Evolutionary conservation across 2,329 filamentous ascomycete genomes (phyloP).

Genomic region (Scopulariopsis brevicaulis): DNA sequence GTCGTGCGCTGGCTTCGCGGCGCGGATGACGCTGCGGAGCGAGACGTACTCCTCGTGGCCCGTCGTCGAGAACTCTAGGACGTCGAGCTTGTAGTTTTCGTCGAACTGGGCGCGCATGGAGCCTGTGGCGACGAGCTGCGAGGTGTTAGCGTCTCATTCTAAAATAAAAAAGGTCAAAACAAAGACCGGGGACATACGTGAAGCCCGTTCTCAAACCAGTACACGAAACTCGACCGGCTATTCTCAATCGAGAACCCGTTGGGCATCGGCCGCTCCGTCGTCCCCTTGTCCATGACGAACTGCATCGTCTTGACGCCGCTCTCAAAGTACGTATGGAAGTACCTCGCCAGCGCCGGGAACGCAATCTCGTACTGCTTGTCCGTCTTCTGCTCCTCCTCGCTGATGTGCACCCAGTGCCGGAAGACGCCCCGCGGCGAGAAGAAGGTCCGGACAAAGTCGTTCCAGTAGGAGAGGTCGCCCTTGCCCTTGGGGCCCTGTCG

Average conservation of each 20-base stretch:
- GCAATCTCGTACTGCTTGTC: constrained; percentile 83
- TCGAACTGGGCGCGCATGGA: constrained; percentile 72
- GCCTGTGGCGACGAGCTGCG: constrained; percentile 65
- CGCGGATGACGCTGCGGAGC: constrained; percentile 50
- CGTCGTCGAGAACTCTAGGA: constrained; percentile 69
- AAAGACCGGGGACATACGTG: constrained; percentile 46
- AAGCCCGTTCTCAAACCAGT: constrained; percentile 77
- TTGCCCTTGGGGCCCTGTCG: constrained; percentile 43
- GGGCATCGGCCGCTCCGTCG: constrained; percentile 41
- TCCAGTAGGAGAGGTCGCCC: constrained; percentile 68
- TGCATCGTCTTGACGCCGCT: constrained; percentile 81
- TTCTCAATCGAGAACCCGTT: constrained; percentile 67
- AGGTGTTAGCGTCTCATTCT: not conserved
- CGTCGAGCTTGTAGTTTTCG: constrained; percentile 65
- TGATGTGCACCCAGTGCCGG: constrained; percentile 55
- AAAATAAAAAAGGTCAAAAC: not conserved
- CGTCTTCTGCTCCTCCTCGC: constrained; percentile 41
- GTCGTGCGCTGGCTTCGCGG: constrained; percentile 48
- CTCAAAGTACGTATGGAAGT: constrained; percentile 81
- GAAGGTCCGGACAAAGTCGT: constrained; percentile 66
- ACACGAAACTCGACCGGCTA: constrained; percentile 67
- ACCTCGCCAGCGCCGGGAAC: constrained; percentile 70
- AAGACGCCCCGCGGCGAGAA: constrained; percentile 72
- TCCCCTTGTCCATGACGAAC: constrained; percentile 64
- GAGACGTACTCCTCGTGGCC: constrained; percentile 78